Evolutionary conservation across 192 early-diverging fungal genomes (phyloP), one percentile per base, ranked within the genome.

Genomic region (Backusella mclennaniae): DNA sequence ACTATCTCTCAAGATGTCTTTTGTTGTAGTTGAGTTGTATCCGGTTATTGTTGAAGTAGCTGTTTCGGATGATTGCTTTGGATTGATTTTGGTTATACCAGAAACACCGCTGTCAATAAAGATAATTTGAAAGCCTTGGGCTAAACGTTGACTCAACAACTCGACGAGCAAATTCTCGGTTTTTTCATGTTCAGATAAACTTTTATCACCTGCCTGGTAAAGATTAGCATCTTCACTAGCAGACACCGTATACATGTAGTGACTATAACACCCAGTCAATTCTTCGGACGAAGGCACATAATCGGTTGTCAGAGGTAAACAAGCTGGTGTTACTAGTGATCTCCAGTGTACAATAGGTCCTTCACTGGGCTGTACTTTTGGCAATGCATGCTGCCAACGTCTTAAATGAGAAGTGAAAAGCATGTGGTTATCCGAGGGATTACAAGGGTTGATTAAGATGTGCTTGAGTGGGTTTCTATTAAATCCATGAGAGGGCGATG

Each of bases 121-220:
- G 69, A 97, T 92, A 14, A 98, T 85, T 82, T 97, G 96, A 79
- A 96, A 98, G 29, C 96, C 96, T 80, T 99, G 96, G 42, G 92
- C 87, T 46, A 99, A 76, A n/a, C 97, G 89, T 82, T 96, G 96
- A 35, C 89, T 89, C 11, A 98, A 88, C 80, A 99, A 87, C 81
- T 98, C 96, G 26, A 88, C 87, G 39, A 98, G 84, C 42, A 97
- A 84, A 19, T 80, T 84, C 69, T 85, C 87, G 8, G 87, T 88
- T 74, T 84, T 74, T 71, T 82, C 73, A 59, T 86, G 59, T 66
- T 80, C 71, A 21, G 82, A 71, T 74, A 81, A n/a, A 66, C 49
- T 67, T 69, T 67, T 67, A 59, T 87, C 85, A 42, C 80, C 80
- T 4, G 79, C 85, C 46, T 79, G 79, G 49, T 84, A 84, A 44